Evolutionary conservation across 2,329 filamentous ascomycete species (phyloP), one percentile per base, ranked within the genome.

Genomic region (Penicillium fuscoglaucum): DNA sequence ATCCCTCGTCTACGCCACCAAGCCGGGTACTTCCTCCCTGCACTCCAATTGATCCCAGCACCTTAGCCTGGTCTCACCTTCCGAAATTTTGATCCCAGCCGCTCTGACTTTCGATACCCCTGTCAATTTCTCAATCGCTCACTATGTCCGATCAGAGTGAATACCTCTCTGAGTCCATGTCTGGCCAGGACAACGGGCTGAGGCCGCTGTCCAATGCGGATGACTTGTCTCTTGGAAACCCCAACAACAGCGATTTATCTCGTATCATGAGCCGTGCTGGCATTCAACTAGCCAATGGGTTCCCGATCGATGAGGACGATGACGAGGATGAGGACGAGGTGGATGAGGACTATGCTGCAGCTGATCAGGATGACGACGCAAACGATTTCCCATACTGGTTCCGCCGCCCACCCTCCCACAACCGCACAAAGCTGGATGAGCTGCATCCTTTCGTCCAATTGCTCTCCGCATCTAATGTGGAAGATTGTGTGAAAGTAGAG

Each of bases 361-460:
- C 77, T 12, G 74, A 77, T 45, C 75, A 76, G 59, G 74, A 77
- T 21, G 76, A 76, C 24, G 76, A 78, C 63, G 64, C 70, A 21
- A 72, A 68, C 24, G 75, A 78, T 57, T 74, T 68, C 57, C 71
- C 75, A 46, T 77, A 74, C 66, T 77, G 74, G 67, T 76, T 78
- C 62, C 75, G 75, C 40, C 74, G 74, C 46, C 72, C 72, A 19
- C 74, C 72, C 41, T 67, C 69, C n/a, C 72, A 72, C 47, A 70
- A 72, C 26, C 73, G 68, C 54, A 72, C 73, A 37, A 70, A 72
- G 56, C 62, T 78, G 10, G 87, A 88, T 67, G 80, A 84, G 51
- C 84, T 91, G 68, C 84, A 90, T 68, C 87, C 91, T 28, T 89
- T 90, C 68, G 83, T 90, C n/a, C 86, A 90, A 52, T 84, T 89